Evolutionary conservation across 2,329 filamentous ascomycete species (phyloP).

Genomic region (Alternaria ventricosa): DNA sequence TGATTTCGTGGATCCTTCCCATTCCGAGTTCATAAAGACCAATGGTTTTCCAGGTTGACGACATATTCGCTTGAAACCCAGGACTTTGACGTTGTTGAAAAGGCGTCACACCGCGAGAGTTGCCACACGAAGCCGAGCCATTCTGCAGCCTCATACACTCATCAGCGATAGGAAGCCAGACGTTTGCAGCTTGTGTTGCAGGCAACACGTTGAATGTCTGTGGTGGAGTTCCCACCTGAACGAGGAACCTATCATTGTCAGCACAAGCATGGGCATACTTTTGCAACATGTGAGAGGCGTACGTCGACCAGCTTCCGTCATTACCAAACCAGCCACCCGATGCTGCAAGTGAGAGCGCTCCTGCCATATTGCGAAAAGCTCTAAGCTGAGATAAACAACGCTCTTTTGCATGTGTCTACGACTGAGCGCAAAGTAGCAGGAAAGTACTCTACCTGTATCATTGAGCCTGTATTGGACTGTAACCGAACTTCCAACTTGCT

Average conservation of each 20-base stretch:
- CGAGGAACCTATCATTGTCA: background rate
- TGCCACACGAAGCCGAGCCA: background rate
- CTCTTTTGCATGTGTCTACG: background rate
- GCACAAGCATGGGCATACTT: background rate
- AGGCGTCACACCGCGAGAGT: background rate
- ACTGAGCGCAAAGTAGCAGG: background rate
- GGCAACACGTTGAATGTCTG: conserved; percentile 2
- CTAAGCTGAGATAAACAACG: no score
- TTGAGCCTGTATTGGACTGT: background rate
- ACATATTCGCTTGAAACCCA: conserved; percentile 6
- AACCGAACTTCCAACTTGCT: background rate
- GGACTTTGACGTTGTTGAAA: conserved; percentile 1
- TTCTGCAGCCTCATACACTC: background rate
- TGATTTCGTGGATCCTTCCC: background rate
- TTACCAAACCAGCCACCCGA: conserved; percentile 1
- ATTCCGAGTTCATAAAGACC: background rate
- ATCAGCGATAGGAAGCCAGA: background rate
- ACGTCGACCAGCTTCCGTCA: conserved; percentile 4
- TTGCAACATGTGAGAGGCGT: background rate
- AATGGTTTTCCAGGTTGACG: background rate
- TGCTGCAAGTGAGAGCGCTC: background rate
- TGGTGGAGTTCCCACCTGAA: background rate
- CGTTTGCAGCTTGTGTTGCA: background rate
- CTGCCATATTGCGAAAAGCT: background rate
- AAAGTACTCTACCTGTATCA: background rate